Percentiles rank a stretch among this genome's conserved stretches.
These are phyloP conservation scores for Vicia faba DNA, from an alignment of 306 rosid genomes.

Conservation along the genomic window DNA sequence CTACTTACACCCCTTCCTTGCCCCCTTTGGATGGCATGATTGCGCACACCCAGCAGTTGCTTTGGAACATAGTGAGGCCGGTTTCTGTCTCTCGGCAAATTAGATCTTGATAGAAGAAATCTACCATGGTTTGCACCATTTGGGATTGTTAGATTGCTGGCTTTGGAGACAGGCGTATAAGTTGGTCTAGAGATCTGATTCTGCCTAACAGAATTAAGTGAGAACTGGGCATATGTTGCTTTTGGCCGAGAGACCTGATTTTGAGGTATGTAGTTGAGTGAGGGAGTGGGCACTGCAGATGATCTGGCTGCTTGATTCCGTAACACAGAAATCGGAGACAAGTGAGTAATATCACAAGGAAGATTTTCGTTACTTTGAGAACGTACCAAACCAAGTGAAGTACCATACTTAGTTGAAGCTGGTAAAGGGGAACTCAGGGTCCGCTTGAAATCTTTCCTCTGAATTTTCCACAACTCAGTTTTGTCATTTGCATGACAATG, in stretches of 20 bases:
- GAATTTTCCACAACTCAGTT: conserved; percentile 56
- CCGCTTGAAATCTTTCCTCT: conserved; percentile 50
- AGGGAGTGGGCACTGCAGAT: conserved; percentile 28
- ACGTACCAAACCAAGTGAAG: conserved; percentile 21
- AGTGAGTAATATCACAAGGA: conserved; percentile 27
- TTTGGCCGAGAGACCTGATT: conserved; percentile 39
- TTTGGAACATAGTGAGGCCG: conserved; percentile 33
- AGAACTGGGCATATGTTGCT: conserved; percentile 1
- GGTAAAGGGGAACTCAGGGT: conserved; percentile 41
- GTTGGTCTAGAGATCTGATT: conserved; percentile 43
- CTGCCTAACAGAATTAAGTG: conserved; percentile 37
- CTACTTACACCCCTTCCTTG: conserved; percentile 36
- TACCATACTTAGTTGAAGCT: conserved; percentile 38
- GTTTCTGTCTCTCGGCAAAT: conserved; percentile 42
- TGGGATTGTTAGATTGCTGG: conserved; percentile 33
- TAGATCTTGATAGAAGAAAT: conserved; percentile 37
- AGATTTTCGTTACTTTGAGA: conserved; percentile 31
- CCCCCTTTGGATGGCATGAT: conserved; percentile 44
- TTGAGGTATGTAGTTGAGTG: conserved; percentile 32
- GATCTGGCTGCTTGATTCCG: conserved; percentile 45
- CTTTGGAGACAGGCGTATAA: conserved; percentile 22
- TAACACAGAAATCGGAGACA: conserved; percentile 43
- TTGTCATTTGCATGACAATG: conserved; percentile 86
- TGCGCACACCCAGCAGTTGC: conserved; percentile 42
- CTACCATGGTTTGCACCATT: conserved; percentile 42